phyloP scores from a whole-genome alignment of 2,329 filamentous ascomycete species.

The Exophiala alcalophila region DNA sequence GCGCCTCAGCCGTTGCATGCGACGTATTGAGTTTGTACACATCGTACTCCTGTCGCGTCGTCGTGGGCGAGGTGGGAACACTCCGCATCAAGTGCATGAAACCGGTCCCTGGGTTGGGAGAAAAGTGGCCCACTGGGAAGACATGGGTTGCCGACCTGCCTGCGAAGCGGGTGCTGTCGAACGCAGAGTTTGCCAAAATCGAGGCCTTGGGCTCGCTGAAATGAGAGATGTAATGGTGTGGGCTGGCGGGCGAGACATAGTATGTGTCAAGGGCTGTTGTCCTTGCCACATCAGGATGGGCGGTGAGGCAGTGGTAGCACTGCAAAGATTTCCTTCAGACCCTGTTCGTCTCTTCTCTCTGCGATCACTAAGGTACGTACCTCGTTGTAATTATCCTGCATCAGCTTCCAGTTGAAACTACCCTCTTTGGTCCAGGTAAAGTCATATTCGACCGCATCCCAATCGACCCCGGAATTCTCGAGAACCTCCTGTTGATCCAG shows the following conservation, averaged over 20 bases:
- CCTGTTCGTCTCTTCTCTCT: too few species aligned
- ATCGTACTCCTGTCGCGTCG: constrained; percentile 59
- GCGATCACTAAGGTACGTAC: too few species aligned
- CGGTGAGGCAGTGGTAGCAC: constrained; percentile 58
- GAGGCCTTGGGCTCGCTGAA: constrained; percentile 33
- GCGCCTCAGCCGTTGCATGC: constrained; percentile 57
- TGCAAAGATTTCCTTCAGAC: background rate
- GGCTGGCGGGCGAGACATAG: constrained; percentile 52
- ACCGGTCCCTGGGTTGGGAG: constrained; percentile 15
- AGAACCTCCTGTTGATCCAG: constrained; percentile 49
- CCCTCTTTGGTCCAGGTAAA: constrained; percentile 32
- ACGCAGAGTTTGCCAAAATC: constrained; percentile 19
- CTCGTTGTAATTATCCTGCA: constrained; percentile 58
- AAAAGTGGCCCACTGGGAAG: constrained; percentile 31
- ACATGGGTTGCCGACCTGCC: constrained; percentile 37
- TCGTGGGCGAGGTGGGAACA: constrained; percentile 52
- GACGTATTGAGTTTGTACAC: constrained; percentile 58
- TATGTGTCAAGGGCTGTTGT: constrained; percentile 56
- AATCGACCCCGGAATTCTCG: constrained; percentile 51
- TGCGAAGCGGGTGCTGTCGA: constrained; percentile 37
- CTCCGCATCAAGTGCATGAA: constrained; percentile 35
- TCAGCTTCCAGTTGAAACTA: constrained; percentile 27
- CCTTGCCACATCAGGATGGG: constrained; percentile 55
- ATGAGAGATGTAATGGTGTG: constrained; percentile 56
- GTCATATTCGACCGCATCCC: constrained; percentile 52